phyloP scores from a whole-genome alignment of 2,329 filamentous ascomycete genomes.

The Myotisia sp. region DNA sequence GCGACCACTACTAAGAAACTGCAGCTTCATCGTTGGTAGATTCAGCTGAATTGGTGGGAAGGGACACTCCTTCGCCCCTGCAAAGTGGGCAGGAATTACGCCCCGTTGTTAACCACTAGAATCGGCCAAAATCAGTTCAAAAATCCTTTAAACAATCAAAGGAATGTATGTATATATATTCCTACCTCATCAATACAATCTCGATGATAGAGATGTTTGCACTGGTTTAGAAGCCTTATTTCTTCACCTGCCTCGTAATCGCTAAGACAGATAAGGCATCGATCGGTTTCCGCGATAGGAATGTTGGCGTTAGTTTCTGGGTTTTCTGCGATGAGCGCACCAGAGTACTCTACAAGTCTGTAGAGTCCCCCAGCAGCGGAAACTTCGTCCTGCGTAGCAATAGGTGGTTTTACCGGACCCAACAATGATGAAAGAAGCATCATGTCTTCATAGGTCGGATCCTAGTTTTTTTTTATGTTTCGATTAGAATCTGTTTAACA shows the following conservation, averaged over 20 bases:
- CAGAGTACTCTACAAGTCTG: conserved; percentile 33
- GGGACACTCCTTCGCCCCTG: conserved; percentile 44
- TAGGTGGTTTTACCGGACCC: conserved; percentile 54
- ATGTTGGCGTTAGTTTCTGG: conserved; percentile 21
- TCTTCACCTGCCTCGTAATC: conserved; percentile 51
- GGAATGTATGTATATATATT: neutral
- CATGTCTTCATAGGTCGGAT: conserved; percentile 59
- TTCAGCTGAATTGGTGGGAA: conserved; percentile 17
- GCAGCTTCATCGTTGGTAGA: neutral
- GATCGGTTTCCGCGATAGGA: conserved; percentile 35
- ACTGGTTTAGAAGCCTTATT: conserved; percentile 46
- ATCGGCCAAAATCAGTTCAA: no score
- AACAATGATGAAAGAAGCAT: conserved; percentile 52
- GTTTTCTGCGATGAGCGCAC: conserved; percentile 35
- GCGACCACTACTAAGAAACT: neutral
- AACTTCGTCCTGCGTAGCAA: conserved; percentile 51
- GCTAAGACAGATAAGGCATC: conserved; percentile 52
- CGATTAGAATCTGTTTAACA: conserved; percentile 5
- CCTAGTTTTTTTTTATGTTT: conserved; percentile 20
- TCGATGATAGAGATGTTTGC: conserved; percentile 52
- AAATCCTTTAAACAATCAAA: no score
- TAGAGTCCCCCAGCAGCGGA: conserved; percentile 48
- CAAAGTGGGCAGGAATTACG: conserved; percentile 51
- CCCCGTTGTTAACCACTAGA: conserved; percentile 52
- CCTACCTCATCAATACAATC: conserved; percentile 55